Evolutionary conservation across 2,329 filamentous ascomycete species (phyloP).

Genomic region (Lecanosticta acicola): DNA sequence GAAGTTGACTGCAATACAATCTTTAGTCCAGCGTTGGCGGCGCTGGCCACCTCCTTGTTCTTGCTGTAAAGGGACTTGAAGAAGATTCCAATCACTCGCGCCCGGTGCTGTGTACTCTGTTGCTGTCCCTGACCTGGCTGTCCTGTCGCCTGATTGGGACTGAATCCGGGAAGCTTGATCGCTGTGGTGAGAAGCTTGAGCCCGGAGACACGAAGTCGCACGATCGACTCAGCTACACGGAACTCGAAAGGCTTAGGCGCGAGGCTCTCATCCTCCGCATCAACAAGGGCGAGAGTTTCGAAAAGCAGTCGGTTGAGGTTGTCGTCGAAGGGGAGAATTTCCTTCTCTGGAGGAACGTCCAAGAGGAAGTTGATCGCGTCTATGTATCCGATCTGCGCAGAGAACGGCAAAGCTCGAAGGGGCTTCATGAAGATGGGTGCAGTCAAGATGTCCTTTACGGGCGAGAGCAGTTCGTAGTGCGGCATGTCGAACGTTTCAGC

Average conservation of each 20-base stretch:
- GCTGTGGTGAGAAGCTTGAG: constrained; percentile 89
- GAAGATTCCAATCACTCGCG: constrained; percentile 80
- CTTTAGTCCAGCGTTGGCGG: constrained; percentile 84
- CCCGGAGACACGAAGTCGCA: constrained; percentile 85
- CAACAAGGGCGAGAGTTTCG: constrained; percentile 88
- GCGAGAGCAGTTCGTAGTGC: constrained; percentile 81
- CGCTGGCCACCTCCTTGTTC: constrained; percentile 84
- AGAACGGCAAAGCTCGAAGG: constrained; percentile 82
- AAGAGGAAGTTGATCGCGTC: constrained; percentile 96
- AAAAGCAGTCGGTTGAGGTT: constrained; percentile 82
- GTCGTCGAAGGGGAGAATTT: constrained; percentile 84
- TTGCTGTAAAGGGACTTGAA: constrained; percentile 97
- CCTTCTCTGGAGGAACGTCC: constrained; percentile 67
- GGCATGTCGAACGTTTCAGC: constrained; percentile 71
- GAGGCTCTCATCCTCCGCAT: constrained; percentile 88
- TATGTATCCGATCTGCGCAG: constrained; percentile 95
- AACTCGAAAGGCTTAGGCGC: constrained; percentile 92
- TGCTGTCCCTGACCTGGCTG: constrained; percentile 15
- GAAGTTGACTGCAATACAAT: constrained; percentile 81
- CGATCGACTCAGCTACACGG: constrained; percentile 89
- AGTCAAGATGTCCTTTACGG: constrained; percentile 85
- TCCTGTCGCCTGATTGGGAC: constrained; percentile 48
- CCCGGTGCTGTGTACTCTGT: constrained; percentile 52
- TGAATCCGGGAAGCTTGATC: constrained; percentile 88
- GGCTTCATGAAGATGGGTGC: constrained; percentile 93